phyloP scores from a whole-genome alignment of 2,329 filamentous ascomycete species.

The Phialocephala sp. region DNA sequence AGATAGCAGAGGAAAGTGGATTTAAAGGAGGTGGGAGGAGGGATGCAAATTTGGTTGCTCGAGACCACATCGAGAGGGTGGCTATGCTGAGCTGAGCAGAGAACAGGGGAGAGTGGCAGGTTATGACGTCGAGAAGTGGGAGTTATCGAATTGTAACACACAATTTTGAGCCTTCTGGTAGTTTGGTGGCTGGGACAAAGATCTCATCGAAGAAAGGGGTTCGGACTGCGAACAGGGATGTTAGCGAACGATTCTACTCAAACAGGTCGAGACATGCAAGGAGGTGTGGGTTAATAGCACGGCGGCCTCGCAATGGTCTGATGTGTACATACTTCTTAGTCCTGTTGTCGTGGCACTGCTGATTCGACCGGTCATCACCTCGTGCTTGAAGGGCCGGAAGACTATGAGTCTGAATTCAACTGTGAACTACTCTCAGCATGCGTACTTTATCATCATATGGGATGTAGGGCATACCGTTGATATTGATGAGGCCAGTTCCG shows the following conservation, averaged over 20 bases:
- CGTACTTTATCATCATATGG: not conserved
- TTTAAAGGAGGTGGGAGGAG: too few species aligned
- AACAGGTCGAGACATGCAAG: not conserved
- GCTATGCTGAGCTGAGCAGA: too few species aligned
- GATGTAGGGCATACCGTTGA: slow-evolving; percentile 71
- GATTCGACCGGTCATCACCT: slow-evolving; percentile 87
- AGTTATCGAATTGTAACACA: slow-evolving; percentile 48
- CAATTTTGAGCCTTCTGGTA: slow-evolving; percentile 80
- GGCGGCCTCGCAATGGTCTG: too few species aligned
- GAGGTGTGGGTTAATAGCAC: not conserved
- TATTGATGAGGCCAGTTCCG: slow-evolving; percentile 89
- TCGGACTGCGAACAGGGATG: slow-evolving; percentile 58
- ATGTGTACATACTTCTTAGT: slow-evolving; percentile 63
- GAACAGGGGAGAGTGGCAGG: too few species aligned
- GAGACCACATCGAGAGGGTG: too few species aligned
- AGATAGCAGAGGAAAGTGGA: slow-evolving; percentile 15
- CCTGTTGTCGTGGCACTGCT: slow-evolving; percentile 73
- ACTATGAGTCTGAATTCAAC: slow-evolving; percentile 94
- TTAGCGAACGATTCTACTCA: not conserved
- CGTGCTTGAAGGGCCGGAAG: slow-evolving; percentile 94
- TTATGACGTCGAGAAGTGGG: too few species aligned
- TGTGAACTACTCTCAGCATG: slow-evolving; percentile 45
- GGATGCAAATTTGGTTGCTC: too few species aligned
- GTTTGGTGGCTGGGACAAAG: slow-evolving; percentile 73
- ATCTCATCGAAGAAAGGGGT: slow-evolving; percentile 97